Evolutionary conservation across 441 rosid genomes (phyloP), one percentile per base, ranked within the genome.

Genomic region (Pelargonium australe): DNA sequence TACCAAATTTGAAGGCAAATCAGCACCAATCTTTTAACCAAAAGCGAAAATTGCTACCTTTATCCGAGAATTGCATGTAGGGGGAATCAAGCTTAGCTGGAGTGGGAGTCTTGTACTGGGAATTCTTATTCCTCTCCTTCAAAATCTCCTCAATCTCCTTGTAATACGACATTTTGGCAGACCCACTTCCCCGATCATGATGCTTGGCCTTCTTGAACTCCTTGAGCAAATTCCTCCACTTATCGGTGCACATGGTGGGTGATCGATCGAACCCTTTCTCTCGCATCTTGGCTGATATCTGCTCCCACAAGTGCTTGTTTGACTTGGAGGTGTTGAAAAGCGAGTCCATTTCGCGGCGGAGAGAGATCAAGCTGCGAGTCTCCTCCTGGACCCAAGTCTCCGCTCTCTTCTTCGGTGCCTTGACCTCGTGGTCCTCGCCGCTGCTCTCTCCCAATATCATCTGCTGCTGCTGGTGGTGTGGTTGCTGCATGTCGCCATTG

Each of bases 381-480:
- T 95, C 99, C 68, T 92, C 98, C 71, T 90, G 98, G 2, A 92
- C 90, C 99, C 98, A 95, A 12, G 97, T 92, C 86, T 95, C 97
- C 0, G 99, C 97, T 61, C 99, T 82, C 78, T 92, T 95, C 80
- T 95, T 95, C 0, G 99, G 99, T 1, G 91, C 87, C 80, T 85
- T 92, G 19, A 87, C 77, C 72, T 90, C 97, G 57, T 83, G 94
- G 66, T 80, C 87, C 37, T 87, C 97, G 65, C 91, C 78, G 72
- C 98, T 92, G 77, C 90, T 86, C 55, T 91, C 97, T 0, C 86
- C 91, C 0, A 93, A 79, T 40, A 90, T 79, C 85, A 87, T 83
- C 82, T 81, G 92, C 72, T 79, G 89, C 49, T 75, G 87, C 49
- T 76, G 82, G 2, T 66, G 85, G 3, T n/a, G 82, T 17, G 57